These are phyloP conservation scores for Sambucus nigra DNA, from an alignment of 129 eudicot species.

Conservation along the genomic window DNA sequence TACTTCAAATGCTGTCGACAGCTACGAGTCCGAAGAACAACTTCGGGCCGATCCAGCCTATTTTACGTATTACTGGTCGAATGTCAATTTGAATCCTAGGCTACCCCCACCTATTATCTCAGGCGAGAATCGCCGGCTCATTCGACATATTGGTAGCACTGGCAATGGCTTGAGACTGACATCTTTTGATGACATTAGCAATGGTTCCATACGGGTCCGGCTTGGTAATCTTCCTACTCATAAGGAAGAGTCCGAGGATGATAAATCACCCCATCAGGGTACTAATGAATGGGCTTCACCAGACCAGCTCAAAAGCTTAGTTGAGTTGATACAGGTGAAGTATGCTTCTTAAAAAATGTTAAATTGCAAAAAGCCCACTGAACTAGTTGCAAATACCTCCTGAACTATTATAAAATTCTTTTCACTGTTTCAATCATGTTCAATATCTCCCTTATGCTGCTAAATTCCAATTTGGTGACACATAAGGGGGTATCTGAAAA, in stretches of 20 bases:
- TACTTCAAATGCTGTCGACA: constrained; percentile 11
- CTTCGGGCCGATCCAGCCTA: constrained; percentile 45
- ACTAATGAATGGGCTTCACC: constrained; percentile 8
- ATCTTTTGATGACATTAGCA: constrained; percentile 35
- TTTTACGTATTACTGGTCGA: constrained; percentile 30
- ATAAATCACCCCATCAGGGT: constrained; percentile 38
- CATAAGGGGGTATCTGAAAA: too few species aligned
- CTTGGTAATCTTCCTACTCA: constrained; percentile 53
- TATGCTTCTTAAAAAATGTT: constrained; percentile 5
- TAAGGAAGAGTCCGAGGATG: constrained; percentile 70
- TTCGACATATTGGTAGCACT: constrained; percentile 16
- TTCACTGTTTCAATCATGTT: too few species aligned
- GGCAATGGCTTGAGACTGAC: constrained; percentile 25
- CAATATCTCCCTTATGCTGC: too few species aligned
- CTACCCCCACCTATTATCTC: constrained; percentile 37
- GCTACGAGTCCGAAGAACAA: constrained; percentile 30
- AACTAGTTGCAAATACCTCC: too few species aligned
- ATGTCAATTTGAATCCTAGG: constrained; percentile 39
- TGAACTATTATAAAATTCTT: too few species aligned
- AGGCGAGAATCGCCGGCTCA: constrained; percentile 30
- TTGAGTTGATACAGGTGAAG: constrained; percentile 22
- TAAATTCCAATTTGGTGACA: too few species aligned
- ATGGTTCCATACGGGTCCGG: constrained; percentile 22
- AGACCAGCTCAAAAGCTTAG: constrained; percentile 9
- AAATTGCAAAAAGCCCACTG: too few species aligned